phyloP scores from a whole-genome alignment of 1,139 yeast species.

The Kazachstania sp. region DNA sequence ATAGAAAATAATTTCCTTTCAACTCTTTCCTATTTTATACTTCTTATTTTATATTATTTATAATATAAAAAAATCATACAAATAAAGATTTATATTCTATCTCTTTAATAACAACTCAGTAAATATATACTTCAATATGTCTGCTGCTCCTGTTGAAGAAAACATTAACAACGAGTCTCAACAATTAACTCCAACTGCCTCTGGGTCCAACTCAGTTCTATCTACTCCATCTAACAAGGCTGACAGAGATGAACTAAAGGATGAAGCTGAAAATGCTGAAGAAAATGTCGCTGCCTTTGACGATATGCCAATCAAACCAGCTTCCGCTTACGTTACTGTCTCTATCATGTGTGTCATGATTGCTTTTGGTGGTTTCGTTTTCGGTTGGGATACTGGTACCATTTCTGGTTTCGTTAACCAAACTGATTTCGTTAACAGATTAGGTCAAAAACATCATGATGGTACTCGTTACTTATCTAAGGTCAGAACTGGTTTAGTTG shows the following conservation, averaged over 20 bases:
- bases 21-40: not conserved
- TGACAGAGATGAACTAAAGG: slow-evolving; percentile 6
- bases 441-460: slow-evolving; percentile 43
- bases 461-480: slow-evolving; percentile 39
- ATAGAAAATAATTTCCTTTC: not conserved
- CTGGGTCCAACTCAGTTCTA: slow-evolving; percentile 4
- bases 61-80: not conserved
- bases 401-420: slow-evolving; percentile 69
- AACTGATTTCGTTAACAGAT: slow-evolving; percentile 48
- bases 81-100: not conserved
- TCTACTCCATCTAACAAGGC: slow-evolving; percentile 15
- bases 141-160: slow-evolving; percentile 4
- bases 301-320: slow-evolving; percentile 19
- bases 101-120: not conserved
- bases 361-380: slow-evolving; percentile 61
- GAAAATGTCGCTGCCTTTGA: slow-evolving; percentile 15
- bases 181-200: slow-evolving; percentile 3
- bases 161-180: not conserved
- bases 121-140: slow-evolving; percentile 2
- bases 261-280: slow-evolving; percentile 17
- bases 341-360: slow-evolving; percentile 37
- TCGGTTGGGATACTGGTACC: slow-evolving; percentile 72
- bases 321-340: slow-evolving; percentile 32
- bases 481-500: slow-evolving; percentile 52
- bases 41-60: not conserved